Base-by-base conservation (phyloP, 768 basidiomycete genomes). In the Boletus reticulatus region DNA sequence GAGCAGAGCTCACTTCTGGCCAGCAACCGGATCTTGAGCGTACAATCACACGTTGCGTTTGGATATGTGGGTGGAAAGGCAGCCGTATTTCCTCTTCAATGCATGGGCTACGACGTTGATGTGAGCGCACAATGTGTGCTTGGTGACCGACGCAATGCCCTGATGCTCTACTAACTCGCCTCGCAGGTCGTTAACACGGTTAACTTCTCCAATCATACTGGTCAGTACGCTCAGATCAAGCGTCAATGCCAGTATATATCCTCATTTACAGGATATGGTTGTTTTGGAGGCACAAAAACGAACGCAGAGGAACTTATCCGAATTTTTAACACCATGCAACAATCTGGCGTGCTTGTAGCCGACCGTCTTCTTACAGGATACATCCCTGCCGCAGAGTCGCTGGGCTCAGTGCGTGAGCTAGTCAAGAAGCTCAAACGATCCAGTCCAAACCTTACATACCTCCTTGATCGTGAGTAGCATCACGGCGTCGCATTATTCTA, bases 41-140 rank as follows among this genome's bases (percentile, higher is more conserved):
- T 98, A 48, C 96, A 98, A 64, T 93, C 90, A 3, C 96, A 98
- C 65, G 96, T 98, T 55, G 84, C 88, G 11, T 92, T 87, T 61
- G 96, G 96, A 46, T 98, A 96, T 65, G 96, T 95, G 8, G 96
- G 95, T 55, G 86, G 87, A 27, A 90, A 89, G 68, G 88, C 87
- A 10, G 87, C 88, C 0, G 80, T 84, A 6, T 89, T 89, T 63
- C 86, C 88, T 1, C 83, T 84, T 60, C 96, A 83, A 78, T 92
- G 79, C 57, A 82, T 98, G 43, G 96, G 94, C 12, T 98, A 88
- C 72, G 94, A 99, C 62, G 95, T 98, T 43, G 97, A 99, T 77
- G 93, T 92, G 70, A 72, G 82, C 73, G 48, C 36, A 50, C n/a
- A 24, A 22, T 19, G 17, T 36, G 43, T 31, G 17, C 50, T 19